Conservation (phyloP, 306 rosid species). For the Parietaria judaica region DNA sequence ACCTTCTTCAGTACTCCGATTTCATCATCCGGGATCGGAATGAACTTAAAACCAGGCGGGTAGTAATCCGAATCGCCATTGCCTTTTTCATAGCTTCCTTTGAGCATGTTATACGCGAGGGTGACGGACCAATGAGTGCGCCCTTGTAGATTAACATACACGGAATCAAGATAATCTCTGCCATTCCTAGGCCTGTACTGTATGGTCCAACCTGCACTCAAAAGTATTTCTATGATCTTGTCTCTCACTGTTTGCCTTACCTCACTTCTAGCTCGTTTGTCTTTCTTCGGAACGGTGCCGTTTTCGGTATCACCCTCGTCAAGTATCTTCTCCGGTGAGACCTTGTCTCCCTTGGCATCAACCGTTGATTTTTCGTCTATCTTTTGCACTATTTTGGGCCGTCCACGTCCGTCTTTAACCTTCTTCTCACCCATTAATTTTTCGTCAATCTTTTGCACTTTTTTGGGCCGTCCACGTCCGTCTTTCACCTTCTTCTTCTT, state of each 20-base stretch:
- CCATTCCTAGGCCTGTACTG: conserved; percentile 63
- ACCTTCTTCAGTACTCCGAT: conserved; percentile 43
- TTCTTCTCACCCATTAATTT: conserved; percentile 18
- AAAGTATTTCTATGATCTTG: conserved; percentile 45
- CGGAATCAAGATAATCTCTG: conserved; percentile 58
- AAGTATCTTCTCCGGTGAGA: conserved; percentile 13
- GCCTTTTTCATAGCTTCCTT: conserved; percentile 52
- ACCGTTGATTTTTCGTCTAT: conserved; percentile 14
- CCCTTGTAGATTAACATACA: conserved; percentile 67
- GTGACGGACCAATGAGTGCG: conserved; percentile 93
- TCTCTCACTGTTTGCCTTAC: conserved; percentile 55
- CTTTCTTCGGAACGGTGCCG: conserved; percentile 5
- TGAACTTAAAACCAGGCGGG: conserved; percentile 55
- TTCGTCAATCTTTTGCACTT: not conserved
- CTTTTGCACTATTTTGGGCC: conserved; percentile 1
- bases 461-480: conserved; percentile 21
- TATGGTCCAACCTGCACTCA: conserved; percentile 82
- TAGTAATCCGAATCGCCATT: conserved; percentile 42
- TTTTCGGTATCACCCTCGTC: conserved; percentile 5
- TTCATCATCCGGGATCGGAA: conserved; percentile 65
- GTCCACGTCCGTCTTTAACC: not conserved
- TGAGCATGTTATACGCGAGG: conserved; percentile 69
- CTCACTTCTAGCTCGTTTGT: conserved; percentile 15
- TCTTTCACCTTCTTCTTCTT: conserved; percentile 25
- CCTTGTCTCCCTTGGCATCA: conserved; percentile 22